Evolutionary conservation across 129 eudicot genomes (phyloP).

Genomic region (Centella asiatica): DNA sequence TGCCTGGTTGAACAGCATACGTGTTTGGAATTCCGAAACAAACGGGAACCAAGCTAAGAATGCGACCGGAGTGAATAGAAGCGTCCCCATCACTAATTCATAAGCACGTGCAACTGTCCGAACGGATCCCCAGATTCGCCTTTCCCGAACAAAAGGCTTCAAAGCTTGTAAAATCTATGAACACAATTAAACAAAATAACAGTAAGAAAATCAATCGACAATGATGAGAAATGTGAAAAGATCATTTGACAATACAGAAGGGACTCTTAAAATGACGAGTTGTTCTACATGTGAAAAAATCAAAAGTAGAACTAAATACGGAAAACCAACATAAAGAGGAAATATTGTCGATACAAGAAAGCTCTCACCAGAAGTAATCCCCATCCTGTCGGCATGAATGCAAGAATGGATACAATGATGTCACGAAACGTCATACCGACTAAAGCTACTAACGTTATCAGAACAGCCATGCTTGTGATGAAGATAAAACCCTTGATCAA

Average conservation of each 20-base stretch:
- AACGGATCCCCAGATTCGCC: conserved; percentile 65
- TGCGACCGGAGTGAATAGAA: conserved; percentile 77
- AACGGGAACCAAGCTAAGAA: conserved; percentile 93
- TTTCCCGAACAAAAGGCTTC: conserved; percentile 35
- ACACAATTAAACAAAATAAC: neutral
- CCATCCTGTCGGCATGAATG: conserved; percentile 97
- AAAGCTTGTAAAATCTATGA: conserved; percentile 74
- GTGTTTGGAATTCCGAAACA: conserved; percentile 84
- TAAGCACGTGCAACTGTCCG: conserved; percentile 70
- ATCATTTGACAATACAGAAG: neutral
- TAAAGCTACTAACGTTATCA: conserved; percentile 43
- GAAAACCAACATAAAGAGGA: neutral
- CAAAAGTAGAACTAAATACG: neutral
- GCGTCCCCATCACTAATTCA: conserved; percentile 63
- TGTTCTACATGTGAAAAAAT: neutral
- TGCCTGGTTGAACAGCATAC: conserved; percentile 91
- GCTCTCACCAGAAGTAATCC: conserved; percentile 75
- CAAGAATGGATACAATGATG: conserved; percentile 63
- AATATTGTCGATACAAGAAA: neutral
- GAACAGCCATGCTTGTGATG: conserved; percentile 38
- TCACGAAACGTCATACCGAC: conserved; percentile 62
- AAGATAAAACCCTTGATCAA: conserved; percentile 57
- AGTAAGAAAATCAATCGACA: neutral
- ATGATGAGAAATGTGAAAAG: neutral
- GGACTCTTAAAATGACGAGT: neutral